These are phyloP conservation scores for Podila verticillata DNA, from an alignment of 192 early-diverging fungal genomes.

Conservation along the genomic window DNA sequence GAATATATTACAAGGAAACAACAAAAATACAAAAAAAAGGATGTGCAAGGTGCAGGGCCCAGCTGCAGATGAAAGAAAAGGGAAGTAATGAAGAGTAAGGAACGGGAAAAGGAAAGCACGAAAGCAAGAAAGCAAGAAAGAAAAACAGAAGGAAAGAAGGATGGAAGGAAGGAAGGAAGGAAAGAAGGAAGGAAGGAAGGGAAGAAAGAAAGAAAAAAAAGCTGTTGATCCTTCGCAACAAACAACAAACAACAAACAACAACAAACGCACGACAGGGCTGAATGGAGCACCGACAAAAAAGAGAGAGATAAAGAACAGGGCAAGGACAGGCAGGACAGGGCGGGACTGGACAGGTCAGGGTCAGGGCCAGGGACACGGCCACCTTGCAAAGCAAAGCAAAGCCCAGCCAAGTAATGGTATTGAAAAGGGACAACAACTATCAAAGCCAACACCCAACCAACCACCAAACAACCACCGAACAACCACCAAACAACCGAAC, in stretches of 20 bases:
- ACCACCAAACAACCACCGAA: no score
- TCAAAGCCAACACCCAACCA: no score
- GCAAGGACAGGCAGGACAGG: neutral
- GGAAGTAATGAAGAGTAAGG: neutral
- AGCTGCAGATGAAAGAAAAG: neutral
- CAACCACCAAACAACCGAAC: no score
- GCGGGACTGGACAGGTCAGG: neutral
- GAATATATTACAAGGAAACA: no score
- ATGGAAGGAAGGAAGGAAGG: neutral
- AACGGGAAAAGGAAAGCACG: neutral
- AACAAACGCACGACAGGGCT: neutral
- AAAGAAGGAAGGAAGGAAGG: neutral
- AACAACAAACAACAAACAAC: neutral
- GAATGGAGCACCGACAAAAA: neutral
- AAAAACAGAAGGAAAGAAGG: neutral
- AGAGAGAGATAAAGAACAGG: neutral
- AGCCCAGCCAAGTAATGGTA: no score
- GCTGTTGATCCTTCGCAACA: neutral
- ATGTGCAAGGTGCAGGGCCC: no score
- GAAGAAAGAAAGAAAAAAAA: conserved; percentile 5
- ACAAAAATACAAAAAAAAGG: no score
- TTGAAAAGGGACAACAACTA: no score
- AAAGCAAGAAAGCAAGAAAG: neutral
- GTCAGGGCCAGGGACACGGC: no score
- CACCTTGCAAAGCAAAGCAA: no score